These are phyloP conservation scores for Cytospora piceicola DNA, from an alignment of 2,329 filamentous ascomycete species.

Conservation along the genomic window DNA sequence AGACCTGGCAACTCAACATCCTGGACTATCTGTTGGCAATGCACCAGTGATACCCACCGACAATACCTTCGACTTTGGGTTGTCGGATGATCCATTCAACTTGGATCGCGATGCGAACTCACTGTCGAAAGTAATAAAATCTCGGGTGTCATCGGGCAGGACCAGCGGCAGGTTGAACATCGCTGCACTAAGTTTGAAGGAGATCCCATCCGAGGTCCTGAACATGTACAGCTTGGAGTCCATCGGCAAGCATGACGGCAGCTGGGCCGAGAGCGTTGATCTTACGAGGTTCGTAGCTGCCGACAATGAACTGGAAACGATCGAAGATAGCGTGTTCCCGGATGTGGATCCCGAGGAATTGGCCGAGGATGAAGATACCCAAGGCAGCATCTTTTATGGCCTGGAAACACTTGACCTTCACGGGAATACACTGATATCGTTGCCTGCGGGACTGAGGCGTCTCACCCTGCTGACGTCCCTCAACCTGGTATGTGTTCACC, in stretches of 20 bases:
- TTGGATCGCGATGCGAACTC: constrained; percentile 60
- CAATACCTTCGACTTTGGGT: constrained; percentile 60
- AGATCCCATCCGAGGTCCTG: constrained; percentile 81
- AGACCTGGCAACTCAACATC: constrained; percentile 31
- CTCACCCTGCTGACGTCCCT: constrained; percentile 76
- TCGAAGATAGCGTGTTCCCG: constrained; percentile 79
- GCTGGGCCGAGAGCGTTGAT: constrained; percentile 93
- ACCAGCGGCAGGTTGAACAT: constrained; percentile 85
- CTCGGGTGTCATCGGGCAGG: constrained; percentile 73
- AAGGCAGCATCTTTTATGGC: constrained; percentile 78
- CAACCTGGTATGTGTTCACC: constrained; percentile 67
- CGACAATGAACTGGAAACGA: constrained; percentile 80
- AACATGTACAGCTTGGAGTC: constrained; percentile 86
- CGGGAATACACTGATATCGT: constrained; percentile 72
- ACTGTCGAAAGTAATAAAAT: constrained; percentile 69
- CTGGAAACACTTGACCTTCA: constrained; percentile 84
- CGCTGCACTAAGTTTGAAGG: constrained; percentile 76
- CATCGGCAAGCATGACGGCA: constrained; percentile 63
- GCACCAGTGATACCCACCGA: constrained; percentile 52
- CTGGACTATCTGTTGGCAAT: constrained; percentile 29
- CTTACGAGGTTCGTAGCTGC: constrained; percentile 82
- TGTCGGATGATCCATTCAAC: constrained; percentile 72
- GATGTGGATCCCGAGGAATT: constrained; percentile 64
- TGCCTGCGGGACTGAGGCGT: constrained; percentile 77
- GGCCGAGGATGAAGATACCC: constrained; percentile 66